A percentile compares a stretch with the other conserved stretches of the same genome.
Evolutionary conservation across 441 rosid species (phyloP).

Genomic region (Flueggea neowawraea): DNA sequence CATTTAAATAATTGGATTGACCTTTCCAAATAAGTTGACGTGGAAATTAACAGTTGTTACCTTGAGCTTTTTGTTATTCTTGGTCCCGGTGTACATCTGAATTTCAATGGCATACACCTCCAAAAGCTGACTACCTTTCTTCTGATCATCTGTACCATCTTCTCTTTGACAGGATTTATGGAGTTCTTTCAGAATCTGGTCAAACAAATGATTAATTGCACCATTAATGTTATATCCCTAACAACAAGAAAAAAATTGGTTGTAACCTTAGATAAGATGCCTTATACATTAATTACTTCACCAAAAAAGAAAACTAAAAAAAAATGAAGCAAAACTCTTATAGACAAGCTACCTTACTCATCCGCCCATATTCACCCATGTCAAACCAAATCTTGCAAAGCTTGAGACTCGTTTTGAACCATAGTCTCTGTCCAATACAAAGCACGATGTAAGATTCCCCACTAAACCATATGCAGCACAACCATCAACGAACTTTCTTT

Average conservation of each 20-base stretch:
- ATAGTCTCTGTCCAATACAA: slow-evolving; percentile 67
- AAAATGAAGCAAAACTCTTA: slow-evolving; percentile 2
- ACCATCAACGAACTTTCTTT: not conserved
- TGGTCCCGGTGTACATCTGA: slow-evolving; percentile 98
- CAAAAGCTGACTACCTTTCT: slow-evolving; percentile 99
- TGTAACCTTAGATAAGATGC: not conserved
- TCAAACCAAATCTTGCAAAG: slow-evolving; percentile 99
- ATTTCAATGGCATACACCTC: slow-evolving; percentile 98
- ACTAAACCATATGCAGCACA: not conserved
- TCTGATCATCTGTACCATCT: slow-evolving; percentile 98
- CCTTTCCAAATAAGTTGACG: too few relatives aligned
- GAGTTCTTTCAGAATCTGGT: slow-evolving; percentile 90
- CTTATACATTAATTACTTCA: not conserved
- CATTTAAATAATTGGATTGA: too few relatives aligned
- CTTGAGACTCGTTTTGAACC: slow-evolving; percentile 99
- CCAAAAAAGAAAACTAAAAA: not conserved
- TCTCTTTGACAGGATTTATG: slow-evolving; percentile 97
- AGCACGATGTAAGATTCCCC: not conserved
- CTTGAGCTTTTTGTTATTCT: slow-evolving; percentile 98
- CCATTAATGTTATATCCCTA: not conserved
- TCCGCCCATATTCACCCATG: slow-evolving; percentile 96
- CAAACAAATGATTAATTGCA: slow-evolving; percentile 8
- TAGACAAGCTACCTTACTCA: slow-evolving; percentile 68
- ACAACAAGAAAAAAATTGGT: not conserved
- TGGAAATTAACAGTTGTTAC: slow-evolving; percentile 26